phyloP scores from a whole-genome alignment of 2,329 filamentous ascomycete species.

The Pseudogymnoascus sp. region DNA sequence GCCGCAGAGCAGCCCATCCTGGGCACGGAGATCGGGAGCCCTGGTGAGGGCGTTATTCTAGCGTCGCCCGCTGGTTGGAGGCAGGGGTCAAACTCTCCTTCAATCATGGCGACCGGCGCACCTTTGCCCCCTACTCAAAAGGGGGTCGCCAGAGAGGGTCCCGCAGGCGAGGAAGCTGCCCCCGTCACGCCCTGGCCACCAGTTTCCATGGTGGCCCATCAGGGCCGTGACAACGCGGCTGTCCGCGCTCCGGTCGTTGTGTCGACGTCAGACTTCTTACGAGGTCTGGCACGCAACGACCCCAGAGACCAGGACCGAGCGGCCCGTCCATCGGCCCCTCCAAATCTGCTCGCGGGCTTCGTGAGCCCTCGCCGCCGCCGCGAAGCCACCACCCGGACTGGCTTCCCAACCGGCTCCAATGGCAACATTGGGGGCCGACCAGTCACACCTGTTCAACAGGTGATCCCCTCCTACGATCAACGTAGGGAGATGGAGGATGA shows the following conservation, averaged over 20 bases:
- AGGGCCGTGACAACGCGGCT: background rate
- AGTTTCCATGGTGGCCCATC: background rate
- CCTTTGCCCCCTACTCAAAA: slow-evolving; percentile 5
- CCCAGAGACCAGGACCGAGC: background rate
- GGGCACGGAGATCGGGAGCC: background rate
- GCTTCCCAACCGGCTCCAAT: background rate
- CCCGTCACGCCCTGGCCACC: background rate
- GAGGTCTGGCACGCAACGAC: background rate
- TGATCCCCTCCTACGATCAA: slow-evolving; percentile 1
- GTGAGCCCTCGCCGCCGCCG: slow-evolving; percentile 1
- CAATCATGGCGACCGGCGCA: background rate
- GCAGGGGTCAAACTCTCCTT: background rate
- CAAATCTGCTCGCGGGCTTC: background rate
- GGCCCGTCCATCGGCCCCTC: background rate
- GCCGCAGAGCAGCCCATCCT: background rate
- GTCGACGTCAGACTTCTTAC: background rate
- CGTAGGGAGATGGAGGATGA: background rate
- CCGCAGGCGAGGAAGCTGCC: background rate
- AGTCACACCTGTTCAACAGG: background rate
- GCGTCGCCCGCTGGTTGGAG: background rate
- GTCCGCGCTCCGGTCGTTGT: background rate
- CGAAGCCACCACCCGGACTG: background rate
- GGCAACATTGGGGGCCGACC: background rate
- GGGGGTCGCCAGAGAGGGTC: background rate
- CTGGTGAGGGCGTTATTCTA: background rate